phyloP scores from a whole-genome alignment of 306 rosid genomes.

The Prunus kanzakura region DNA sequence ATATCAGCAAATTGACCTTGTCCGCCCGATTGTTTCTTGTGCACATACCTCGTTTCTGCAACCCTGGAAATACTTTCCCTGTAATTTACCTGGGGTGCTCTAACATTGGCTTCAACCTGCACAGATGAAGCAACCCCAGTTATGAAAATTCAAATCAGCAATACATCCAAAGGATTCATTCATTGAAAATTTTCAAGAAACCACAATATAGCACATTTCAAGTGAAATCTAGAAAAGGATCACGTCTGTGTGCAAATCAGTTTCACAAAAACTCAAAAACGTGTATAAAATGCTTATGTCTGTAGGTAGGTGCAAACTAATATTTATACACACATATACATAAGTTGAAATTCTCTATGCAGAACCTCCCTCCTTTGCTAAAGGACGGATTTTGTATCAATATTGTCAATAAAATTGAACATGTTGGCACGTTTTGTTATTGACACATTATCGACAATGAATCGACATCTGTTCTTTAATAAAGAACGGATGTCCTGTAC shows the following conservation, averaged over 20 bases:
- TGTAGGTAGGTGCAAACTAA: neutral
- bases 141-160: neutral
- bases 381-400: no score
- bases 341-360: no score
- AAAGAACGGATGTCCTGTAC: no score
- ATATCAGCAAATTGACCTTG: constrained; percentile 96
- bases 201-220: neutral
- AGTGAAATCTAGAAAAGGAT: neutral
- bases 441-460: no score
- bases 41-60: constrained; percentile 72
- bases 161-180: neutral
- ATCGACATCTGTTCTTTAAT: no score
- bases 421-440: no score
- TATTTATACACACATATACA: neutral
- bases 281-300: neutral
- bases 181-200: neutral
- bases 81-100: constrained; percentile 99
- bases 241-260: neutral
- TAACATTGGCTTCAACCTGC: constrained; percentile 95
- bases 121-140: constrained; percentile 22
- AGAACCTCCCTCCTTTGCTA: no score
- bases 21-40: constrained; percentile 98
- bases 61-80: constrained; percentile 85
- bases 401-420: no score
- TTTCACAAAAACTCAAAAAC: neutral